These are phyloP conservation scores for Magnusiomyces magnusii DNA, from an alignment of 1,139 yeast species.

Conservation along the genomic window DNA sequence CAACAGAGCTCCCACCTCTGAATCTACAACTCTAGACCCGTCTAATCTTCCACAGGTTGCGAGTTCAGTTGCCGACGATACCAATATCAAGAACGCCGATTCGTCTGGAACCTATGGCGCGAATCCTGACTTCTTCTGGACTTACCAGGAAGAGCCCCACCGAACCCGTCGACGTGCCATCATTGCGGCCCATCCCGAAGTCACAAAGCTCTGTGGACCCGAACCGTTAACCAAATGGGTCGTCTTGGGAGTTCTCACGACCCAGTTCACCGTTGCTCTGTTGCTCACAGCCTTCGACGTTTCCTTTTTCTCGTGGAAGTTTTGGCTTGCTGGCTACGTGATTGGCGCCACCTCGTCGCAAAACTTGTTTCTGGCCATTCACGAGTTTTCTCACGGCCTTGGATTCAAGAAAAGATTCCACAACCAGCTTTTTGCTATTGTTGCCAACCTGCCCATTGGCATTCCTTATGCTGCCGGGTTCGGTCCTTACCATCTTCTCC, in stretches of 20 bases:
- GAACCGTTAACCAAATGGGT: conserved; percentile 82
- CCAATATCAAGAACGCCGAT: too few relatives aligned
- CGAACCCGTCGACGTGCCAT: conserved; percentile 64
- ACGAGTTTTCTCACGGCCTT: conserved; percentile 78
- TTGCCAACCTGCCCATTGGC: conserved; percentile 80
- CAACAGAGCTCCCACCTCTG: neutral
- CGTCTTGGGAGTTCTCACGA: conserved; percentile 51
- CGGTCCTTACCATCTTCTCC: conserved; percentile 86
- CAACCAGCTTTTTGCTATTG: conserved; percentile 69
- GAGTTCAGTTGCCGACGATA: too few relatives aligned
- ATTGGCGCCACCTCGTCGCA: conserved; percentile 85
- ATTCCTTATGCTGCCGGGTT: conserved; percentile 87
- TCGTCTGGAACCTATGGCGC: neutral
- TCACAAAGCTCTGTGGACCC: conserved; percentile 71
- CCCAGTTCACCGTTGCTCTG: conserved; percentile 60
- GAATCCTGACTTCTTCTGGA: conserved; percentile 55
- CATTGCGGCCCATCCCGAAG: conserved; percentile 68
- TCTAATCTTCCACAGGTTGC: too few relatives aligned
- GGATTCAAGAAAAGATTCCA: conserved; percentile 74
- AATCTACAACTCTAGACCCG: too few relatives aligned
- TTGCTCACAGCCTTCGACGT: conserved; percentile 43
- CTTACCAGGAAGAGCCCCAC: conserved; percentile 77
- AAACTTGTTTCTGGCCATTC: conserved; percentile 78
- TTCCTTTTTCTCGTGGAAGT: conserved; percentile 46
- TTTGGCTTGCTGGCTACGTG: conserved; percentile 58